Base-by-base conservation (phyloP, 495 filamentous ascomycete genomes). In the Trichoderma orchidacearum region DNA sequence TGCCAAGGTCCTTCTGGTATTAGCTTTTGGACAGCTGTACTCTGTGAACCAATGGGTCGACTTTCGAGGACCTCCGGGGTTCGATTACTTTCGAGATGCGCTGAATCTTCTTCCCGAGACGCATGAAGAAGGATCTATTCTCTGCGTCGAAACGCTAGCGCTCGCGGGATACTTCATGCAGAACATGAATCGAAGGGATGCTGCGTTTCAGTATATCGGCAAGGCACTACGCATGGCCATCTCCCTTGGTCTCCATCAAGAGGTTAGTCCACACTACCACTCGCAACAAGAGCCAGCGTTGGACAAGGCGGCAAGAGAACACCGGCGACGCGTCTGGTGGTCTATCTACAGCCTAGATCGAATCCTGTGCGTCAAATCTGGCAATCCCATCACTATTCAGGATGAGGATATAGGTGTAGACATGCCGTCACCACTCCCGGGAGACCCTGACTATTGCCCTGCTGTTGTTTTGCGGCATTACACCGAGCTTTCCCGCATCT, bases 101-200 rank as follows among this genome's bases (percentile, higher is more conserved):
- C 45, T 77, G 28, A 66, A 72, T 17, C 72, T 77, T 15, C 63
- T 79, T 11, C 75, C 75, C 12, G 73, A 78, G 45, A 68, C 75
- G 6, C 72, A 77, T 59, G 76, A 79, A 58, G 70, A 75, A 25
- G 73, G 72, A 0, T 77, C 73, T 0, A 72, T 79, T 11, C 67
- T 74, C 28, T 76, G 75, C 51, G 73, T 78, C 17, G 76, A 79
- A 59, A 73, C 74, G 0, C 60, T 79, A 1, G 72, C 73, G 29
- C 73, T 77, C 54, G 68, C 76, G 3, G 76, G 72, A n/a, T 76
- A 77, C 58, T 78, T 76, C 52, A 71, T 78, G 68, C 74, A 77
- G 61, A 78, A 74, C 53, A 64, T 79, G 25, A 79, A 79, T 57
- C 65, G 73, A 4, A 64, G 72, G 11, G 73, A 78, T 60, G 71